Evolutionary conservation across 2,329 filamentous ascomycete genomes (phyloP), one percentile per base, ranked within the genome.

Genomic region (Hyphodiscus sp.): DNA sequence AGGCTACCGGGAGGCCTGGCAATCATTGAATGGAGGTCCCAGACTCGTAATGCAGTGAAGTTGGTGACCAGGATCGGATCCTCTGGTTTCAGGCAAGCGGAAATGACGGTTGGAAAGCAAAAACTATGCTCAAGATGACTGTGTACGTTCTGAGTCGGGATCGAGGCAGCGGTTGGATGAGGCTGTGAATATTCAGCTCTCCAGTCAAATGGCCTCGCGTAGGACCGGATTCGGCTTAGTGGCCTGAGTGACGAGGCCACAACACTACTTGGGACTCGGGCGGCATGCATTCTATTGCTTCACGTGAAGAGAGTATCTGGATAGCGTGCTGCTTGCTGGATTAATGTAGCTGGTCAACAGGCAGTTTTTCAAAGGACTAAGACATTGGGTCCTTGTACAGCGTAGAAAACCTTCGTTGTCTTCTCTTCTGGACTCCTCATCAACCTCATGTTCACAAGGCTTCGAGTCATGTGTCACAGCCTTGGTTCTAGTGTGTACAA

Each of bases 21-120:
- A 30, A 23, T 50, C 62, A 63, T 65, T 58, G 59, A 59, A 58
- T 20, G n/a, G 26, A 42, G 46, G 19, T 46, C 49, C 19, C 49
- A 41, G 20, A 42, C 11, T 20, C 23, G 23, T 18, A 33, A 18
- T 20, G 10, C n/a, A 41, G 18, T 45, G n/a, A 13, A 38, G 13
- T 2, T 38, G 11, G 5, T 5, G 33, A 38, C 4, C 13, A 2
- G 33, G 13, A 38, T 38, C 16, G 23, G 33, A 38, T 38, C 16
- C 13, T 38, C 33, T 8, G 15, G 20, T 11, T 41, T 26, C 6
- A n/a, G 26, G 41, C 57, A 51, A 57, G 50, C 57, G 59, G 55
- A 48, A 54, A 50, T 54, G 56, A 42, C 20, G 50, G 19, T 19
- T 50, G 45, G 16, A 20, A 41, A 41, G 15, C 33, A 30, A 9